phyloP scores from a whole-genome alignment of 345 rosid genomes.

The Theobroma cacao region DNA sequence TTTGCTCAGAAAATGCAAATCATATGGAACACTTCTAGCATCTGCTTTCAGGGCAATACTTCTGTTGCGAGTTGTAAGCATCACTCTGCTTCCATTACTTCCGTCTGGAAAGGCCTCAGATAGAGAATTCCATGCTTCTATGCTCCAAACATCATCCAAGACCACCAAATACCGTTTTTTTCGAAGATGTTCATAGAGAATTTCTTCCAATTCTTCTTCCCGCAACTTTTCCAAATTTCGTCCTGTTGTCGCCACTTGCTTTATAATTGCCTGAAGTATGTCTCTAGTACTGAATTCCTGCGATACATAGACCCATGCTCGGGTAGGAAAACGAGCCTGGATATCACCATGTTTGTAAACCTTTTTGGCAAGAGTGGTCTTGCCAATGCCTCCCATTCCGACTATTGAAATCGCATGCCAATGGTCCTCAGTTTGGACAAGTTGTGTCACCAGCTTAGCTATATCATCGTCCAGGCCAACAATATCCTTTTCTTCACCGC shows the following conservation, averaged over 20 bases:
- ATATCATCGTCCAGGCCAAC: constrained; percentile 27
- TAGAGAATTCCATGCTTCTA: constrained; percentile 20
- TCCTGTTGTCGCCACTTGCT: constrained; percentile 12
- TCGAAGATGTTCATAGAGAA: constrained; percentile 13
- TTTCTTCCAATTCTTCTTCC: constrained; percentile 22
- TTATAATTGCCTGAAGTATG: constrained; percentile 19
- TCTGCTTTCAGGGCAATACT: constrained; percentile 21
- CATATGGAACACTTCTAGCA: constrained; percentile 10
- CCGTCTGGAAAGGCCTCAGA: constrained; percentile 20
- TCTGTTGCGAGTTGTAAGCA: constrained; percentile 23
- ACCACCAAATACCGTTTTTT: constrained; percentile 21
- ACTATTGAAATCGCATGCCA: constrained; percentile 27
- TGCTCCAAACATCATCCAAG: constrained; percentile 30
- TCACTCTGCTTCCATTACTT: constrained; percentile 25
- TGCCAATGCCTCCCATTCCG: constrained; percentile 31
- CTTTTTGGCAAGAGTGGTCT: constrained; percentile 30
- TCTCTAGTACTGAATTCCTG: constrained; percentile 16
- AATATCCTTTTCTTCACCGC: constrained; percentile 20
- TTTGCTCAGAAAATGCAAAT: constrained; percentile 14
- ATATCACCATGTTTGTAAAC: constrained; percentile 21
- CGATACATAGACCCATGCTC: constrained; percentile 28
- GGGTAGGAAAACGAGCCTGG: constrained; percentile 17
- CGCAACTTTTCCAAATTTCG: constrained; percentile 1
- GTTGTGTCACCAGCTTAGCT: constrained; percentile 12
- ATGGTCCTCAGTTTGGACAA: constrained; percentile 13